phyloP scores from a whole-genome alignment of 345 rosid genomes.

The Mercurialis annua region DNA sequence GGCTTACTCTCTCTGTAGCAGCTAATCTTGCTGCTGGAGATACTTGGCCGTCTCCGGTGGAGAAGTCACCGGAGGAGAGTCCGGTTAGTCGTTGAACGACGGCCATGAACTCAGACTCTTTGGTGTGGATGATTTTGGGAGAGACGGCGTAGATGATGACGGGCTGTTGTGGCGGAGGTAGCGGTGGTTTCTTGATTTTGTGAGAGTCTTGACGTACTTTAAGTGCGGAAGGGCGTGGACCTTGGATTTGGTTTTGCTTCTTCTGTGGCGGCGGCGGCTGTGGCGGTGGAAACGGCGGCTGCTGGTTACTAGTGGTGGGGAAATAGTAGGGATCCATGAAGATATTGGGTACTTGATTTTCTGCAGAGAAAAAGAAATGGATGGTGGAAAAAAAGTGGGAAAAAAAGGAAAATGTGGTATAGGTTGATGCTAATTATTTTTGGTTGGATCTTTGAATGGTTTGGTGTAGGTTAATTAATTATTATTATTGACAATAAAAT shows the following conservation, averaged over 20 bases:
- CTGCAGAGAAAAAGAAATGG: not conserved
- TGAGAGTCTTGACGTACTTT: slow-evolving; percentile 59
- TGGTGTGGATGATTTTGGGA: slow-evolving; percentile 71
- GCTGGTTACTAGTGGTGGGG: slow-evolving; percentile 25
- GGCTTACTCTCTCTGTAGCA: slow-evolving; percentile 61
- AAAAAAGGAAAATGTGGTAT: not conserved
- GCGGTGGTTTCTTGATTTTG: slow-evolving; percentile 61
- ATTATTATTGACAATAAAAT: too few species aligned
- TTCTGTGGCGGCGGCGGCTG: slow-evolving; percentile 6
- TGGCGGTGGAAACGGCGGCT: slow-evolving; percentile 12
- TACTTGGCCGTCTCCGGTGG: slow-evolving; percentile 33
- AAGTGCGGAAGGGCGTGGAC: slow-evolving; percentile 74
- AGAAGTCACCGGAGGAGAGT: slow-evolving; percentile 46
- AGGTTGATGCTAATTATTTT: too few species aligned
- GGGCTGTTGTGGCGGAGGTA: slow-evolving; percentile 22
- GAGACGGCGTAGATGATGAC: slow-evolving; percentile 78
- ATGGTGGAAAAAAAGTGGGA: not conserved
- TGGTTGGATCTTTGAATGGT: too few species aligned
- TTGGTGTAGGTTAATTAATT: too few species aligned
- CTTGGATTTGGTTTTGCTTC: slow-evolving; percentile 54
- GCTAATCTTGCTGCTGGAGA: slow-evolving; percentile 90
- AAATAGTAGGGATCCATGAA: slow-evolving; percentile 43
- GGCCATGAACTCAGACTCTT: slow-evolving; percentile 63
- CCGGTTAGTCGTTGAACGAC: slow-evolving; percentile 89
- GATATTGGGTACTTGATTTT: not conserved